Evolutionary conservation across 148 eudicot genomes (phyloP).

Genomic region (Simmondsia chinensis): DNA sequence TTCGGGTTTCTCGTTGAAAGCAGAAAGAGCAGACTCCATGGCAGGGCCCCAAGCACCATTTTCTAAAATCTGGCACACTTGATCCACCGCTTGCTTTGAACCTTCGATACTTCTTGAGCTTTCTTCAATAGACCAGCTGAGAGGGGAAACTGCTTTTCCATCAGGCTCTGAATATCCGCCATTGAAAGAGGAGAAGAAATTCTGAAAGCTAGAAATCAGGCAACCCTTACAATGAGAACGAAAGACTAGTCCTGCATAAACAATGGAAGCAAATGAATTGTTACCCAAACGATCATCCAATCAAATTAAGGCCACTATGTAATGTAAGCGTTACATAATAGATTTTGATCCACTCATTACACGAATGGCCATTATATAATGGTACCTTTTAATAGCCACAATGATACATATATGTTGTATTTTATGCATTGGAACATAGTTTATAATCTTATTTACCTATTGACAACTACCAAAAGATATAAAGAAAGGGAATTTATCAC

Average conservation of each 20-base stretch:
- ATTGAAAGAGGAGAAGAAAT: constrained; percentile 25
- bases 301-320: no score
- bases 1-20: constrained; percentile 28
- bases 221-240: constrained; percentile 13
- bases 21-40: constrained; percentile 43
- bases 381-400: no score
- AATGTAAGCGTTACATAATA: no score
- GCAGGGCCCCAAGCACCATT: constrained; percentile 74
- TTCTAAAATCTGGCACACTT: constrained; percentile 58
- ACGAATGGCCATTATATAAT: no score
- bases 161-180: constrained; percentile 23
- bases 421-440: no score
- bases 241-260: constrained; percentile 12
- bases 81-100: constrained; percentile 28
- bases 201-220: constrained; percentile 7
- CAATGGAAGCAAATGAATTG: neutral
- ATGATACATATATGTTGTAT: no score
- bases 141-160: constrained; percentile 5
- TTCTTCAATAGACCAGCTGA: constrained; percentile 18
- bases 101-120: constrained; percentile 18
- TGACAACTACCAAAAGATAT: no score
- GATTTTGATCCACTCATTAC: no score
- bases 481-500: no score
- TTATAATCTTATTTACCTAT: no score
- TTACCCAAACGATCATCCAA: no score